phyloP scores from a whole-genome alignment of 2,329 filamentous ascomycete genomes.

The Madurella mycetomatis region DNA sequence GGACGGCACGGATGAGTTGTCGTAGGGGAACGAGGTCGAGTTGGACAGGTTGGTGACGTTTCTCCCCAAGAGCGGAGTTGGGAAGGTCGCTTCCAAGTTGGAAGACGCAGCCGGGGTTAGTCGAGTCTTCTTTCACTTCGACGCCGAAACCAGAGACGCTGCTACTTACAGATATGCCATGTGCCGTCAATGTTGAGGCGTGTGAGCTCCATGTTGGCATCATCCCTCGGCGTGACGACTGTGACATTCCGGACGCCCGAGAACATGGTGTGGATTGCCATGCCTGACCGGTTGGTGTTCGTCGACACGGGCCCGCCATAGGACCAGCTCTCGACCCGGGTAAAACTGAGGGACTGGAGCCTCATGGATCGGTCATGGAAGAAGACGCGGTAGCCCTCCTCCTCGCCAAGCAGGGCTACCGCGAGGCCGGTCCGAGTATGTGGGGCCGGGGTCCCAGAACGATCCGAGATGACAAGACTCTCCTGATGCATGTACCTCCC shows the following conservation, averaged over 20 bases:
- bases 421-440: slow-evolving; percentile 29
- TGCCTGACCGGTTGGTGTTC: slow-evolving; percentile 7
- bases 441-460: slow-evolving; percentile 19
- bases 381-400: slow-evolving; percentile 34
- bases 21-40: slow-evolving; percentile 14
- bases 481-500: slow-evolving; percentile 27
- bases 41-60: slow-evolving; percentile 28
- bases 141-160: too few species aligned
- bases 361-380: slow-evolving; percentile 28
- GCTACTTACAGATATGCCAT: slow-evolving; percentile 32
- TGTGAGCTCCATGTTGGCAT: slow-evolving; percentile 30
- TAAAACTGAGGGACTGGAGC: slow-evolving; percentile 7
- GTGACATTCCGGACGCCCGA: slow-evolving; percentile 29
- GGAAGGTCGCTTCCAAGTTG: slow-evolving; percentile 33
- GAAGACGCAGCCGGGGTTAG: slow-evolving; percentile 8
- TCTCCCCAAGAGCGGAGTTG: slow-evolving; percentile 26
- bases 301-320: slow-evolving; percentile 6
- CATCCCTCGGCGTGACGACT: slow-evolving; percentile 31
- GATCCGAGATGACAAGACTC: slow-evolving; percentile 12
- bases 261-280: slow-evolving; percentile 9
- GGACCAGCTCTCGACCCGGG: slow-evolving; percentile 4
- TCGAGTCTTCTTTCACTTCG: not conserved
- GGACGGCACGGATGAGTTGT: slow-evolving; percentile 14
- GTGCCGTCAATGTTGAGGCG: slow-evolving; percentile 25
- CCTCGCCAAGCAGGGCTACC: slow-evolving; percentile 30